A percentile compares a stretch with the other conserved stretches of the same genome.
phyloP scores from a whole-genome alignment of 2,329 filamentous ascomycete species.

The Alternaria brassicae region DNA sequence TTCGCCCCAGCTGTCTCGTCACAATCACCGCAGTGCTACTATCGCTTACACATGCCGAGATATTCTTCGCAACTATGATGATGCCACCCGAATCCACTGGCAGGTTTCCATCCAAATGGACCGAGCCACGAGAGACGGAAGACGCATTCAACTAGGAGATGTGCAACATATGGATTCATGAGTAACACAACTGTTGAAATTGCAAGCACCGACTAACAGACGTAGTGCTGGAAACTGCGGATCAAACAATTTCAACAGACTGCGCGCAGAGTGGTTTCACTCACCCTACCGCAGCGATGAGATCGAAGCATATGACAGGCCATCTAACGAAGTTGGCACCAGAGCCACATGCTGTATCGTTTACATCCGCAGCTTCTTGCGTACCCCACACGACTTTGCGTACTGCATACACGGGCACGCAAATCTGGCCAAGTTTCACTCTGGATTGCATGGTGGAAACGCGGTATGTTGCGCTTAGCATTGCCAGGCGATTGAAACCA shows the following conservation, averaged over 20 bases:
- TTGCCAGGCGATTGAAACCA: background rate
- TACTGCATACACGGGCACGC: conserved; percentile 26
- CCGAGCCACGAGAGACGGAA: conserved; percentile 8
- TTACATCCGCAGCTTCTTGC: conserved; percentile 31
- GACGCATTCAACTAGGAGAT: conserved; percentile 7
- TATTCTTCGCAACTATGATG: background rate
- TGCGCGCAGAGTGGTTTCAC: conserved; percentile 10
- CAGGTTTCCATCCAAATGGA: background rate
- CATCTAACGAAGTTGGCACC: background rate
- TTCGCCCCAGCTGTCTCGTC: background rate
- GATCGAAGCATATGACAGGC: background rate
- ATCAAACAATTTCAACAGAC: background rate
- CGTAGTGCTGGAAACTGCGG: background rate
- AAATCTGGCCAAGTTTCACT: conserved; percentile 19
- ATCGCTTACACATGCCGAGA: background rate
- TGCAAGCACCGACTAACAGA: background rate
- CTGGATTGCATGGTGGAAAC: conserved; percentile 7
- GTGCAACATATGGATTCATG: conserved; percentile 15
- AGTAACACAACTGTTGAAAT: background rate
- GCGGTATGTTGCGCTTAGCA: conserved; percentile 13
- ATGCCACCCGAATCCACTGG: background rate
- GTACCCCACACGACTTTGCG: conserved; percentile 20
- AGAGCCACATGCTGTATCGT: conserved; percentile 16
- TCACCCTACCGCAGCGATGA: conserved; percentile 12
- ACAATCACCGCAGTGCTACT: background rate